These are phyloP conservation scores for Limnanthes douglasii DNA, from an alignment of 345 rosid genomes.

Conservation along the genomic window DNA sequence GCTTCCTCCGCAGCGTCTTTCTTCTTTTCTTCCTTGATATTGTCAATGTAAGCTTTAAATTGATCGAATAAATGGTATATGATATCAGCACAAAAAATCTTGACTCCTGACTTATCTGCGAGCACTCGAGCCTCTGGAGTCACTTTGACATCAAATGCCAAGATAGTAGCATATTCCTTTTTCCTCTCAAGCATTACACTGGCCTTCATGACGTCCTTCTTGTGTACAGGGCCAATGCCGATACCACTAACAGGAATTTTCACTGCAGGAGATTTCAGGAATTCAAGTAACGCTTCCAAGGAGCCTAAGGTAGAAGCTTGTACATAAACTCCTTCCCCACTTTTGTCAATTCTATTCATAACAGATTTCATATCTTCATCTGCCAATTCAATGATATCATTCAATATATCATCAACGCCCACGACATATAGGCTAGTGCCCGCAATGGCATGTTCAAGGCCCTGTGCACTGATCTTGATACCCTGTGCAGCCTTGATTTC, in stretches of 20 bases:
- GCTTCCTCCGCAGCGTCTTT: conserved; percentile 1
- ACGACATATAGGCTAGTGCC: conserved; percentile 81
- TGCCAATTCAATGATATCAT: conserved; percentile 44
- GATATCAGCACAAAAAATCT: conserved; percentile 88
- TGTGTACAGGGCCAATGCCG: conserved; percentile 84
- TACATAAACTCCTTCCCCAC: conserved; percentile 89
- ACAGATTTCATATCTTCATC: conserved; percentile 86
- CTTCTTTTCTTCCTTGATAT: conserved; percentile 6
- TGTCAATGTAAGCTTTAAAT: conserved; percentile 70
- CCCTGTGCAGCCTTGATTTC: conserved; percentile 94
- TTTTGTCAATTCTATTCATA: conserved; percentile 70
- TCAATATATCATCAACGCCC: conserved; percentile 64
- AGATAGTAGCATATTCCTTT: conserved; percentile 77
- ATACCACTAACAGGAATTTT: conserved; percentile 89
- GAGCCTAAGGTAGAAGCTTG: conserved; percentile 96
- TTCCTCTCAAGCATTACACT: conserved; percentile 91
- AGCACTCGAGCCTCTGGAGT: conserved; percentile 88
- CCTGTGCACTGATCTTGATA: conserved; percentile 91
- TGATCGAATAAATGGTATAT: conserved; percentile 90
- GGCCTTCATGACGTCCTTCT: conserved; percentile 89
- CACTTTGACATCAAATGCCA: conserved; percentile 94
- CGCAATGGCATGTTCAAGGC: conserved; percentile 91
- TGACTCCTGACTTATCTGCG: conserved; percentile 79
- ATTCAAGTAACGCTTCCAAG: conserved; percentile 88
- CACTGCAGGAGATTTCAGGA: conserved; percentile 74